A percentile compares a stretch with the other conserved stretches of the same genome.
phyloP scores from a whole-genome alignment of 2,329 filamentous ascomycete species.

The Fusarium robinianum region DNA sequence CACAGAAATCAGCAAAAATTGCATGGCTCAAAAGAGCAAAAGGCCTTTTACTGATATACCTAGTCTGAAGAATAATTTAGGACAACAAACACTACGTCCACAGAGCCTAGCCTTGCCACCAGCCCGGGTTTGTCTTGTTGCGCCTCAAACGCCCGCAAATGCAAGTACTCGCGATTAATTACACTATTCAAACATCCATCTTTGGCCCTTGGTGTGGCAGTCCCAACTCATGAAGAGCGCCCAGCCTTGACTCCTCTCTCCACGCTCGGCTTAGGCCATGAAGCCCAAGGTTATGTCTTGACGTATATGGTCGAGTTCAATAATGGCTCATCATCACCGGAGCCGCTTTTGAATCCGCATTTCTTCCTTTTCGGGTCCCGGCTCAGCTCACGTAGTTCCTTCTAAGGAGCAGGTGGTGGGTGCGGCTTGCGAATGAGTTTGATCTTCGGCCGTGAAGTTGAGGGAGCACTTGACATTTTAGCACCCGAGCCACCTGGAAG shows the following conservation, averaged over 20 bases:
- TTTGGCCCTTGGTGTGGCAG: too few species aligned
- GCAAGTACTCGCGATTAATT: constrained; percentile 13
- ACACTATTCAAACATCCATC: constrained; percentile 16
- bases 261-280: neutral
- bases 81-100: constrained; percentile 16
- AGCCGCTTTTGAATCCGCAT: neutral
- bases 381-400: constrained; percentile 2
- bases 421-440: constrained; percentile 46
- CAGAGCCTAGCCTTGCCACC: too few species aligned
- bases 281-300: too few species aligned
- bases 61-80: constrained; percentile 9
- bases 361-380: neutral
- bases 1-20: too few species aligned
- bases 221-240: too few species aligned
- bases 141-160: constrained; percentile 27
- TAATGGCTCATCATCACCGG: neutral
- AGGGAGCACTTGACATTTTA: constrained; percentile 30
- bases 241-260: too few species aligned
- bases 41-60: too few species aligned
- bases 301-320: too few species aligned
- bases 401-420: constrained; percentile 33
- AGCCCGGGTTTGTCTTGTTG: neutral
- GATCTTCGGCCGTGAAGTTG: constrained; percentile 41
- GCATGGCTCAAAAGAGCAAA: too few species aligned
- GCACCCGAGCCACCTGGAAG: too few species aligned